A percentile compares a stretch with the other conserved stretches of the same genome.
These are phyloP conservation scores for Carallia pectinifolia DNA, from an alignment of 345 rosid species.

Conservation along the genomic window DNA sequence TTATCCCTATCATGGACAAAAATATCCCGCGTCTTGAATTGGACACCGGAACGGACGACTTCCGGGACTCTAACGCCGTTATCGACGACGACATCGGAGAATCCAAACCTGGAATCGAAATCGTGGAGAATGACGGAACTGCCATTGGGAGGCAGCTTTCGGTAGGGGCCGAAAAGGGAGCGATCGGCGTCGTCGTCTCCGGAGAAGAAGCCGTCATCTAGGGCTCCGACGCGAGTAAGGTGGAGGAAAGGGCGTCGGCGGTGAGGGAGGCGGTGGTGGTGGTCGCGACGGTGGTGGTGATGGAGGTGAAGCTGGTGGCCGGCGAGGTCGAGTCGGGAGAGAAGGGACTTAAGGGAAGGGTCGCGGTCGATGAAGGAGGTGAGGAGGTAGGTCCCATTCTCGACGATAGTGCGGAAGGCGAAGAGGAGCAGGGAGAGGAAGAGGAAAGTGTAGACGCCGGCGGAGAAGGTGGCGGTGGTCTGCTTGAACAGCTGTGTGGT, in stretches of 20 bases:
- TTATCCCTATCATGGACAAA: not conserved
- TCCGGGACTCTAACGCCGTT: constrained; percentile 54
- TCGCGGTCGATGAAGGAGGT: constrained; percentile 80
- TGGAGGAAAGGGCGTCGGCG: constrained; percentile 77
- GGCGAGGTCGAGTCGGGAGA: constrained; percentile 73
- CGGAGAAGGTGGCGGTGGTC: constrained; percentile 42
- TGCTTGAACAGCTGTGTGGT: constrained; percentile 59
- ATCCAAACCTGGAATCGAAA: constrained; percentile 51
- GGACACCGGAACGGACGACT: constrained; percentile 54
- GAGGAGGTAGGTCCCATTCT: constrained; percentile 58
- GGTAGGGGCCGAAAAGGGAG: constrained; percentile 39
- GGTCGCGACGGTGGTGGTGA: constrained; percentile 14
- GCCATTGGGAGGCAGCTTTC: constrained; percentile 46
- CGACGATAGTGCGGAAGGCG: constrained; percentile 78
- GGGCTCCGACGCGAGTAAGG: constrained; percentile 75
- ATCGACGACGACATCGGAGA: constrained; percentile 47
- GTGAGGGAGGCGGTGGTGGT: constrained; percentile 28
- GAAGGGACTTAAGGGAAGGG: constrained; percentile 77
- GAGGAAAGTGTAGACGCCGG: constrained; percentile 57
- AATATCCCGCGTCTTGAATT: constrained; percentile 37
- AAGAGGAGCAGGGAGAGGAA: constrained; percentile 73
- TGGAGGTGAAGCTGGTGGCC: constrained; percentile 19
- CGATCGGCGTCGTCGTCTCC: constrained; percentile 58
- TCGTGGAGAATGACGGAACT: constrained; percentile 53
- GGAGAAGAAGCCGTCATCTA: constrained; percentile 85